Evolutionary conservation across 768 basidiomycete genomes (phyloP).

Genomic region (Boletus barrowsii): DNA sequence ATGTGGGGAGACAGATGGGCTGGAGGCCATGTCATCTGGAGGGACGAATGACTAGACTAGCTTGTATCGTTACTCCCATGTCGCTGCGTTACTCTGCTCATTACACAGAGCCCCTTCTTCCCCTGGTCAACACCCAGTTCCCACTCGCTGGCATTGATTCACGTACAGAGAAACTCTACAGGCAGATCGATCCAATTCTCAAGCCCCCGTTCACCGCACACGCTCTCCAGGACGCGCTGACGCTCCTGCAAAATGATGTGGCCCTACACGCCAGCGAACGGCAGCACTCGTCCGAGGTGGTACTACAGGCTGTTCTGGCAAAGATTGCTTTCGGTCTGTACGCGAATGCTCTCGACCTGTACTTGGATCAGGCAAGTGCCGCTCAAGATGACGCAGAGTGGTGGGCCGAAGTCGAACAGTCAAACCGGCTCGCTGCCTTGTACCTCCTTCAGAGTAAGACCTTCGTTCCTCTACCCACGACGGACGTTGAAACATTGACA

Average conservation of each 20-base stretch:
- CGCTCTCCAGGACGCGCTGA: conserved; percentile 15
- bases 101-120: conserved; percentile 25
- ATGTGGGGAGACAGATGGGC: conserved; percentile 91
- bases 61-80: conserved; percentile 14
- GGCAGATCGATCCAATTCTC: conserved; percentile 19
- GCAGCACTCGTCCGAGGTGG: conserved; percentile 4
- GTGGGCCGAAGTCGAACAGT: conserved; percentile 76
- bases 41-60: conserved; percentile 45
- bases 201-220: conserved; percentile 18
- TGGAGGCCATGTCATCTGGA: conserved; percentile 81
- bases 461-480: conserved; percentile 4
- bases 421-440: conserved; percentile 48
- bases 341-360: conserved; percentile 58
- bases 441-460: conserved; percentile 78
- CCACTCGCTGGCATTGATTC: conserved; percentile 8
- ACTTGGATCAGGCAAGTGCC: conserved; percentile 62
- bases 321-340: conserved; percentile 60
- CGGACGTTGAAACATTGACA: background rate
- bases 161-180: conserved; percentile 7
- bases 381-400: conserved; percentile 79
- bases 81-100: conserved; percentile 23
- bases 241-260: conserved; percentile 15
- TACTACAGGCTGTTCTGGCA: conserved; percentile 39
- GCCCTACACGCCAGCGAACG: background rate
- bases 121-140: conserved; percentile 12